These are phyloP conservation scores for Carex scoparia DNA, from an alignment of 176 grass and related monocot species.

Conservation along the genomic window DNA sequence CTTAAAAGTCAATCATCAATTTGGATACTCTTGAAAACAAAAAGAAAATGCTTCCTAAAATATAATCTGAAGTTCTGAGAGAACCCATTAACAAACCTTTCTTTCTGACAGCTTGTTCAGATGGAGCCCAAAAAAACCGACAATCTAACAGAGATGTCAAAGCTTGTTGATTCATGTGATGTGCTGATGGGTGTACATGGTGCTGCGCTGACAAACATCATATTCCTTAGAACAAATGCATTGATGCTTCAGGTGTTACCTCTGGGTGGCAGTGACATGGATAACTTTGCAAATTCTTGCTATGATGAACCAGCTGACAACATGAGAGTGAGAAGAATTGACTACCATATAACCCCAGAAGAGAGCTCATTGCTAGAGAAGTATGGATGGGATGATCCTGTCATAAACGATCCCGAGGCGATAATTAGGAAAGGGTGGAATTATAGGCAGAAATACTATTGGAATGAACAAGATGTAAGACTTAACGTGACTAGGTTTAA, in stretches of 20 bases:
- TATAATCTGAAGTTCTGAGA: no score
- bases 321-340: conserved; percentile 49
- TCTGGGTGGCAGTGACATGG: conserved; percentile 24
- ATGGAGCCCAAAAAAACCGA: conserved; percentile 30
- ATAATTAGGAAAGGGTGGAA: conserved; percentile 55
- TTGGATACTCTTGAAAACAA: background rate
- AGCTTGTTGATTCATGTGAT: conserved; percentile 57
- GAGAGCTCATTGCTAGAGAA: conserved; percentile 60
- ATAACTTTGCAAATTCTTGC: conserved; percentile 30
- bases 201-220: conserved; percentile 57
- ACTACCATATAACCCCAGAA: conserved; percentile 55
- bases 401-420: conserved; percentile 44
- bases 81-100: no score
- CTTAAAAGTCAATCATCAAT: background rate
- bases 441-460: conserved; percentile 41
- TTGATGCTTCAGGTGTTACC: conserved; percentile 66
- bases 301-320: conserved; percentile 41
- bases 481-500: conserved; percentile 48
- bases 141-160: conserved; percentile 31
- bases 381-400: conserved; percentile 49
- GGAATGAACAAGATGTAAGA: conserved; percentile 56
- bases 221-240: conserved; percentile 64
- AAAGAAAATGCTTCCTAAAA: no score
- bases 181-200: conserved; percentile 76
- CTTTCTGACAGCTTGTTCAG: conserved; percentile 18